Evolutionary conservation across 192 early-diverging fungal genomes (phyloP).

Genomic region (Backusella sp.): DNA sequence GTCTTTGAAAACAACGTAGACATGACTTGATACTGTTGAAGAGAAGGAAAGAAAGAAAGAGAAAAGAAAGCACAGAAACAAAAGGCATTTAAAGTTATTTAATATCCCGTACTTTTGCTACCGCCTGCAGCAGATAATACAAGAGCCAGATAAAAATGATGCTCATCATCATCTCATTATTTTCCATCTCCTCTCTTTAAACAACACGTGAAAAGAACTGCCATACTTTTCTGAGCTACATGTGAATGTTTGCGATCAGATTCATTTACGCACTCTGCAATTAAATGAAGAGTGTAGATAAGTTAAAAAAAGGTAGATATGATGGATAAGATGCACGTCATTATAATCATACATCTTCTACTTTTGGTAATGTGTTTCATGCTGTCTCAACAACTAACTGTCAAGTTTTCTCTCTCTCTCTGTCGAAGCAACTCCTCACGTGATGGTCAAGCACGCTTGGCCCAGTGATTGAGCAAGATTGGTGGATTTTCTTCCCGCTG

Average conservation of each 20-base stretch:
- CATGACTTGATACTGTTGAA: neutral
- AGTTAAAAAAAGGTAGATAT: neutral
- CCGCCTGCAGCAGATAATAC: neutral
- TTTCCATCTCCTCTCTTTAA: neutral
- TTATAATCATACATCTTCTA: neutral
- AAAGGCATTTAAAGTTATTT: slow-evolving; percentile 1
- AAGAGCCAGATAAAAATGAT: neutral
- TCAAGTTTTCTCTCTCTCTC: neutral
- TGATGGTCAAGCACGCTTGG: neutral
- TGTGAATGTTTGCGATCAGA: neutral
- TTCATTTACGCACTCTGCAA: neutral
- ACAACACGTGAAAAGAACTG: neutral
- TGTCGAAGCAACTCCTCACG: neutral
- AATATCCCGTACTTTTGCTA: neutral
- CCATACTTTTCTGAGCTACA: neutral
- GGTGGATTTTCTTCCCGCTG: neutral
- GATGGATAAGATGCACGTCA: neutral
- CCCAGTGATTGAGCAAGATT: neutral
- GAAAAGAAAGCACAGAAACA: neutral
- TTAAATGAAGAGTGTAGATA: neutral
- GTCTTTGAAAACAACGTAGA: slow-evolving; percentile 5
- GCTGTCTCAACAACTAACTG: neutral
- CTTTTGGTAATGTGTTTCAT: neutral
- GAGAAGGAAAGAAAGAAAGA: neutral
- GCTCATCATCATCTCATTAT: neutral